A percentile compares a stretch with the other conserved stretches of the same genome.
Evolutionary conservation across 2,329 filamentous ascomycete species (phyloP).

Genomic region (Hymenoscyphus repandus): DNA sequence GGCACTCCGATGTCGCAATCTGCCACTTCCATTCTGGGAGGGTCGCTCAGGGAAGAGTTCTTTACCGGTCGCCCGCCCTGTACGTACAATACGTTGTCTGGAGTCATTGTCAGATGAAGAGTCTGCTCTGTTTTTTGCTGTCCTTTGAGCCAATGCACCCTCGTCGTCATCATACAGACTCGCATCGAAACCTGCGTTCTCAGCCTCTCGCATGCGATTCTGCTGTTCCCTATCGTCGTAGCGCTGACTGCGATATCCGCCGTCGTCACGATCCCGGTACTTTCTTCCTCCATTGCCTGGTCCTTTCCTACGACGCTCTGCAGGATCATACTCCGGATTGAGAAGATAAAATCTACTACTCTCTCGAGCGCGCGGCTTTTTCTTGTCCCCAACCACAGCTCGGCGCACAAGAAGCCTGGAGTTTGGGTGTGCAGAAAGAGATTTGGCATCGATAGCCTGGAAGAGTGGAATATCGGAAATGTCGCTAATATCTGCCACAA

Average conservation of each 20-base stretch:
- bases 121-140: conserved; percentile 29
- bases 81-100: conserved; percentile 19
- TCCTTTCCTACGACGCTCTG: conserved; percentile 59
- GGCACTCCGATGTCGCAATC: conserved; percentile 31
- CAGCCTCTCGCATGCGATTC: conserved; percentile 40
- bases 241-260: conserved; percentile 38
- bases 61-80: conserved; percentile 32
- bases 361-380: conserved; percentile 70
- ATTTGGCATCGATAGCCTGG: conserved; percentile 65
- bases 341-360: conserved; percentile 88
- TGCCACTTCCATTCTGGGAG: conserved; percentile 26
- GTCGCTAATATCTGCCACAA: conserved; percentile 44
- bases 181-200: conserved; percentile 59
- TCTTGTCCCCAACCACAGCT: conserved; percentile 71
- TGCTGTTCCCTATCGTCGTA: conserved; percentile 40
- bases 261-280: conserved; percentile 55
- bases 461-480: conserved; percentile 51
- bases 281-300: conserved; percentile 43
- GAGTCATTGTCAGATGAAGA: conserved; percentile 31
- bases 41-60: conserved; percentile 56
- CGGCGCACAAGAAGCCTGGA: conserved; percentile 66
- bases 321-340: conserved; percentile 83
- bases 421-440: conserved; percentile 62
- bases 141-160: conserved; percentile 31
- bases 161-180: conserved; percentile 77